Percentiles rank a stretch among this genome's conserved stretches.
Conservation (phyloP, 768 basidiomycete species). For the Pulveroboletus sp. region DNA sequence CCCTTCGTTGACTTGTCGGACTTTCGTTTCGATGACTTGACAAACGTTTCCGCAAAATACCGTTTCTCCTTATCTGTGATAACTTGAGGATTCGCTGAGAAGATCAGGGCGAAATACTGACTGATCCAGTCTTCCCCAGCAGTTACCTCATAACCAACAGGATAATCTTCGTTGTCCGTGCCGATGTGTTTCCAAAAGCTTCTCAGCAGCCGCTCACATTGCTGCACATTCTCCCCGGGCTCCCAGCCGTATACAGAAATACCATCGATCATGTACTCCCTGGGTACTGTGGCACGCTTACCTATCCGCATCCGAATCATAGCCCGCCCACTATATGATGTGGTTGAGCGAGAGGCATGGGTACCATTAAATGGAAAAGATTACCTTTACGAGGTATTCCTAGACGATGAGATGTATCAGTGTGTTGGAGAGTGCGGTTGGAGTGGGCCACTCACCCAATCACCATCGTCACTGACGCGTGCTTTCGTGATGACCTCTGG, state of each 20-base stretch:
- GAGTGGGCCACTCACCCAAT: constrained; percentile 45
- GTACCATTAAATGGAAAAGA: neutral
- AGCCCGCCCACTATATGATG: constrained; percentile 60
- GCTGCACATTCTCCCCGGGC: constrained; percentile 52
- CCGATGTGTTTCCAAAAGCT: constrained; percentile 67
- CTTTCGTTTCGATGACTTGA: constrained; percentile 16
- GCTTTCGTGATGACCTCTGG: constrained; percentile 61
- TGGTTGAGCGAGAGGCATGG: constrained; percentile 1
- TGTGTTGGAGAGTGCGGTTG: neutral
- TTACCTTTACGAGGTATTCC: constrained; percentile 71
- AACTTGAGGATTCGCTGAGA: neutral
- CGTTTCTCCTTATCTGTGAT: constrained; percentile 38
- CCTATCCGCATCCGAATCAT: constrained; percentile 55
- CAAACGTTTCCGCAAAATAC: constrained; percentile 31
- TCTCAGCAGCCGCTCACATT: constrained; percentile 54
- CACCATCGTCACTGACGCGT: constrained; percentile 44
- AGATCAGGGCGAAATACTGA: constrained; percentile 23
- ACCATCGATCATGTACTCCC: neutral
- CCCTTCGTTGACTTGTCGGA: constrained; percentile 15
- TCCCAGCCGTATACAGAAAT: constrained; percentile 55
- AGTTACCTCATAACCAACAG: constrained; percentile 39
- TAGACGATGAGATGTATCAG: constrained; percentile 17
- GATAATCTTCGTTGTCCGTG: constrained; percentile 52
- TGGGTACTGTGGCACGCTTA: constrained; percentile 22
- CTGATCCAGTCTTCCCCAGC: constrained; percentile 58